These are phyloP conservation scores for Amoebophrya sp. DNA, from an alignment of 169 alveolate genomes.

Conservation along the genomic window DNA sequence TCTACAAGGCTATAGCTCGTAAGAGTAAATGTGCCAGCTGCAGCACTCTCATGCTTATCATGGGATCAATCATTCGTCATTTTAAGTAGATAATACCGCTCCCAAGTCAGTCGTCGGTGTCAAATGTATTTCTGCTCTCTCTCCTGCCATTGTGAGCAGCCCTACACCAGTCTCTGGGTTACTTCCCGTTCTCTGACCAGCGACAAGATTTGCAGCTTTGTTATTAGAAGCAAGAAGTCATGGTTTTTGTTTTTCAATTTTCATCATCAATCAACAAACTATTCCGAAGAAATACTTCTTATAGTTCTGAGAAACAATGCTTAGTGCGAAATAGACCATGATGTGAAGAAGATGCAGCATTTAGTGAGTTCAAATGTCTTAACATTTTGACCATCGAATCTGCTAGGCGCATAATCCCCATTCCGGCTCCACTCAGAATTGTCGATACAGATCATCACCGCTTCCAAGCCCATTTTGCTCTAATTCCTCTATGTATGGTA, in stretches of 20 bases:
- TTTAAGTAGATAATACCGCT: too few species aligned
- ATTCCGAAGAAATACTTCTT: too few species aligned
- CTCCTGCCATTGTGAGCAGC: constrained; percentile 87
- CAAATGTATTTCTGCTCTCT: constrained; percentile 76
- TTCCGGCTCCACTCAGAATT: constrained; percentile 87
- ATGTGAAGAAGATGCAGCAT: neutral
- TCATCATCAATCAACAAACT: too few species aligned
- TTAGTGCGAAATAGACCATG: too few species aligned
- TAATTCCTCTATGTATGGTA: neutral
- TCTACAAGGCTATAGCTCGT: too few species aligned
- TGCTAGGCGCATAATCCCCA: neutral
- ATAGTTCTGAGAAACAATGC: too few species aligned
- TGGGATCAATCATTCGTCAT: too few species aligned
- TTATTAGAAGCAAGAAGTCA: neutral
- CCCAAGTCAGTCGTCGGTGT: constrained; percentile 89
- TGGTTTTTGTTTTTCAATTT: too few species aligned
- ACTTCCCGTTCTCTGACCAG: constrained; percentile 70
- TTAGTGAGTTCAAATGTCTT: neutral
- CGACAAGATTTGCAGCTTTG: constrained; percentile 63
- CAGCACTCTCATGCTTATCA: too few species aligned
- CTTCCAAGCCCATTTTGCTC: constrained; percentile 85
- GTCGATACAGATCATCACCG: constrained; percentile 88
- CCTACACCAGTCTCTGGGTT: constrained; percentile 91
- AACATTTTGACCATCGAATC: neutral
- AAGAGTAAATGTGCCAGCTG: too few species aligned